phyloP scores from a whole-genome alignment of 2,329 filamentous ascomycete genomes.

The Exophiala lecanii-corni region DNA sequence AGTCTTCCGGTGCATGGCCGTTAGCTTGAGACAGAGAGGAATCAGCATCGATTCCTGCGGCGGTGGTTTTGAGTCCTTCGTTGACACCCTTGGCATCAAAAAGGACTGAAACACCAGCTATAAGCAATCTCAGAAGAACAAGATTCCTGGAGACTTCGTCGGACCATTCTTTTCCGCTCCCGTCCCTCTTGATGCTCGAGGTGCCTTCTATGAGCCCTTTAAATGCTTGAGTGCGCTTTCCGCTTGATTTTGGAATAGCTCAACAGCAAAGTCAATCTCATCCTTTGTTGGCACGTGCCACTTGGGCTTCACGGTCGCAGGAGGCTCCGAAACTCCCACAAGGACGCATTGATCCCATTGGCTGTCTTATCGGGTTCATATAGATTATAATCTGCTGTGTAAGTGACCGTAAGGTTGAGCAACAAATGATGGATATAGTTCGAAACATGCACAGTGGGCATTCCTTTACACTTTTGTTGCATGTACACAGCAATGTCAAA shows the following conservation, averaged over 20 bases:
- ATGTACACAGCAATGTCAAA: conserved; percentile 91
- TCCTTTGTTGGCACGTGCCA: conserved; percentile 82
- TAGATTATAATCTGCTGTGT: conserved; percentile 81
- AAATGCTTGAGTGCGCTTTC: conserved; percentile 70
- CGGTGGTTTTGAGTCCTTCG: conserved; percentile 43
- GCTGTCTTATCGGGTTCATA: conserved; percentile 74
- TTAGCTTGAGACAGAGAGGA: conserved; percentile 44
- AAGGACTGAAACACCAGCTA: conserved; percentile 82
- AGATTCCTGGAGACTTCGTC: conserved; percentile 91
- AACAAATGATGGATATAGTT: conserved; percentile 97
- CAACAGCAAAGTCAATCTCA: conserved; percentile 83
- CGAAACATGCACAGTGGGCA: conserved; percentile 91
- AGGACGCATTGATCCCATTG: conserved; percentile 66
- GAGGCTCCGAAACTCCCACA: conserved; percentile 77
- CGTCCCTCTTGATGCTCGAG: conserved; percentile 79
- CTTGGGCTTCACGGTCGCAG: conserved; percentile 68
- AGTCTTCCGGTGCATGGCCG: conserved; percentile 26
- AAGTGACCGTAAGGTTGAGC: conserved; percentile 89
- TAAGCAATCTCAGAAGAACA: conserved; percentile 78
- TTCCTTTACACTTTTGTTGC: conserved; percentile 90
- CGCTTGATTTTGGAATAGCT: conserved; percentile 81
- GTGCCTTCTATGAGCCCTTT: conserved; percentile 72
- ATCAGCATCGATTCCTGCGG: conserved; percentile 36
- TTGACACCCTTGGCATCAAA: conserved; percentile 77
- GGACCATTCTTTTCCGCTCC: conserved; percentile 98